Evolutionary conservation across 2,329 filamentous ascomycete species (phyloP), one percentile per base, ranked within the genome.

Genomic region (Zasmidium cellare): DNA sequence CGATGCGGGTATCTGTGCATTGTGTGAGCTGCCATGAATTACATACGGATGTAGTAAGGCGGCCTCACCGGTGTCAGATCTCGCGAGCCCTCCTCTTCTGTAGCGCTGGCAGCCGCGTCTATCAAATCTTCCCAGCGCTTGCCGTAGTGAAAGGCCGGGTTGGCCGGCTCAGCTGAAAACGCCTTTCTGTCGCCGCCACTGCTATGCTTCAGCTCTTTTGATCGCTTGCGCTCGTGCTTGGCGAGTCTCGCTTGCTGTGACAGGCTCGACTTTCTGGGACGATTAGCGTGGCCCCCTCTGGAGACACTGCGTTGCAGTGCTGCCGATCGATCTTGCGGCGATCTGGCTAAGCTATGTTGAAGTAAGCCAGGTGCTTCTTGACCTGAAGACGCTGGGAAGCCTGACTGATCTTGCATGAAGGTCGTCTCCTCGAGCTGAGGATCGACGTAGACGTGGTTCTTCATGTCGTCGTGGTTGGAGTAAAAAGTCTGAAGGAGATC

Each of bases 81-180:
- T 71, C 84, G 79, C 65, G 92, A 92, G n/a, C 67, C 70, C 73
- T 96, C 91, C 71, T 94, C 93, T 77, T 96, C 92, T 2, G 91
- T 96, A 24, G 92, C 92, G 61, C 91, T 96, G 28, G 93, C 92
- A 55, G 90, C 93, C 53, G 93, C 93, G 75, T 97, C 92, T 64
- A 97, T 96, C 60, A 97, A 82, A 74, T 97, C 93, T 75, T 96
- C 91, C 94, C 93, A 97, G 69, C 93, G 84, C 77, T 94, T 96
- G 64, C 91, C 92, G 76, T 90, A 86, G 50, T 83, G 79, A 67
- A 82, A 84, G 18, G 83, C 89, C 59, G 89, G 88, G 19, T 85
- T 86, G 56, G 88, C 84, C 22, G 92, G 92, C 75, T 97, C 93
- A 45, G 90, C 90, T 16, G 91, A 96, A 65, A 90, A 84, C 56